Conservation (phyloP, 371 early-diverging fungal genomes). For the Apophysomyces variabilis region DNA sequence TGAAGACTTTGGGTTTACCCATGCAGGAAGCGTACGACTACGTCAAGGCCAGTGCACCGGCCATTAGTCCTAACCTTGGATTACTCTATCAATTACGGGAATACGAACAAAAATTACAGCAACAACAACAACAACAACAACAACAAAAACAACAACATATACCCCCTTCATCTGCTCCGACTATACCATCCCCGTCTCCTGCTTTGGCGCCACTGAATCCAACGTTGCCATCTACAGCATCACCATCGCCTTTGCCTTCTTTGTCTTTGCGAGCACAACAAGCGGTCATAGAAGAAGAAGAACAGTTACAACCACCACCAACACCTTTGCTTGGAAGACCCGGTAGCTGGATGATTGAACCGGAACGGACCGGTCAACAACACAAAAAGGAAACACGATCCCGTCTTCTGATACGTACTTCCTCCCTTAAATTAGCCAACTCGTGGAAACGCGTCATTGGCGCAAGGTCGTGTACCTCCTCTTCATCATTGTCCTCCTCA, state of each 20-base stretch:
- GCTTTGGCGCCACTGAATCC: too few relatives aligned
- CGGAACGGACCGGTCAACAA: not conserved
- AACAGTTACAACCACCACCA: not conserved
- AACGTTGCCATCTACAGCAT: too few relatives aligned
- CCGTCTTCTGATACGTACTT: not conserved
- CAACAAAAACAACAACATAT: too few relatives aligned
- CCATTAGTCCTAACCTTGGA: conserved; percentile 72
- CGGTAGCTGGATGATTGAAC: not conserved
- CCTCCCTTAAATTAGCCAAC: not conserved
- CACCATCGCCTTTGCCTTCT: not conserved
- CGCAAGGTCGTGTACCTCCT: not conserved
- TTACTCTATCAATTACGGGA: conserved; percentile 70
- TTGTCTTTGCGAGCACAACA: too few relatives aligned
- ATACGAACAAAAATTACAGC: conserved; percentile 44
- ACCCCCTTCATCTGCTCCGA: too few relatives aligned
- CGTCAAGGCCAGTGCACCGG: conserved; percentile 62
- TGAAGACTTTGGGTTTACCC: conserved; percentile 57
- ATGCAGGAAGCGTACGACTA: conserved; percentile 64
- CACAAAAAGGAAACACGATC: conserved; percentile 10
- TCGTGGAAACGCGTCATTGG: conserved; percentile 5
- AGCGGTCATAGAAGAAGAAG: not conserved
- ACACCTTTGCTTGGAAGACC: not conserved
- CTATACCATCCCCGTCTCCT: not conserved
- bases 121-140: too few relatives aligned
- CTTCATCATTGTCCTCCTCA: too few relatives aligned